These are phyloP conservation scores for Verticillium nubilum DNA, from an alignment of 2,329 filamentous ascomycete species.

Conservation along the genomic window DNA sequence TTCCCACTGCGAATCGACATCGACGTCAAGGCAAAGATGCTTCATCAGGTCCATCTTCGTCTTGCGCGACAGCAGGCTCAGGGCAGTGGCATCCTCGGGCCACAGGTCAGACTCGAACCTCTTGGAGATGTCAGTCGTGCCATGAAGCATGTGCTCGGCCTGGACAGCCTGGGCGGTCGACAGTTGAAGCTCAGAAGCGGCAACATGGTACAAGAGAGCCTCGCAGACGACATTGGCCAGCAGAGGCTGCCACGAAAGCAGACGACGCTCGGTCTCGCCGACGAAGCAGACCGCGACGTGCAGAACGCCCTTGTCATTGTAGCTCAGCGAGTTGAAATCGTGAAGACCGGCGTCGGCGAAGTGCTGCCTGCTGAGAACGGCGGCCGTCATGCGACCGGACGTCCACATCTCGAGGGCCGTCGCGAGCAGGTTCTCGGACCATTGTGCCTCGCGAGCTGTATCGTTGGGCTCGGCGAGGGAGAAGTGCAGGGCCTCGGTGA, in stretches of 20 bases:
- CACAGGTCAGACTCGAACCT: slow-evolving; percentile 27
- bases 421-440: slow-evolving; percentile 16
- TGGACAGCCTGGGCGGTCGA: slow-evolving; percentile 21
- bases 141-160: slow-evolving; percentile 25
- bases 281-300: slow-evolving; percentile 20
- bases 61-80: slow-evolving; percentile 18
- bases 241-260: slow-evolving; percentile 19
- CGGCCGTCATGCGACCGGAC: slow-evolving; percentile 15
- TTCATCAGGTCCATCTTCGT: slow-evolving; percentile 25
- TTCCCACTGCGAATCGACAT: slow-evolving; percentile 26
- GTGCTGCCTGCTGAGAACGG: slow-evolving; percentile 16
- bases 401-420: slow-evolving; percentile 18
- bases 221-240: slow-evolving; percentile 19
- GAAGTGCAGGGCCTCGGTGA: slow-evolving; percentile 16
- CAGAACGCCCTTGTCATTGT: slow-evolving; percentile 12
- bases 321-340: slow-evolving; percentile 19
- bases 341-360: slow-evolving; percentile 19
- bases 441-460: slow-evolving; percentile 9
- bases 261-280: slow-evolving; percentile 17
- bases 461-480: slow-evolving; percentile 13
- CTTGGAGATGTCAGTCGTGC: slow-evolving; percentile 18
- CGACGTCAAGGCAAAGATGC: slow-evolving; percentile 24
- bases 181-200: slow-evolving; percentile 20
- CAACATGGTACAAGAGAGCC: slow-evolving; percentile 27
- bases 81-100: slow-evolving; percentile 16